A percentile compares a stretch with the other conserved stretches of the same genome.
Conservation (phyloP, 495 filamentous ascomycete genomes). For the Aspergillus conjunctus region DNA sequence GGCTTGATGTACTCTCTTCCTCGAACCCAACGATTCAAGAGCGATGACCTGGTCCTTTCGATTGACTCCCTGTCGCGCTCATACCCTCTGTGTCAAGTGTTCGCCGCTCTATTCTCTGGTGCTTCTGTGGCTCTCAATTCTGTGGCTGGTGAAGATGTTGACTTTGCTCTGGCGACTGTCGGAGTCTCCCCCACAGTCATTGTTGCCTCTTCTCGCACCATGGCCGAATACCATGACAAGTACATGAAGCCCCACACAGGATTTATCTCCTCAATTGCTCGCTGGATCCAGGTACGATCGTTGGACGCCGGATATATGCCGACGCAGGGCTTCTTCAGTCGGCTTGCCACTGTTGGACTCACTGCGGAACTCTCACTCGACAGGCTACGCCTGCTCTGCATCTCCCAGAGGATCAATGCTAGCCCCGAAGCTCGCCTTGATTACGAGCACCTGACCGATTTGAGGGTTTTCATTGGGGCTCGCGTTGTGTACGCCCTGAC, state of each 20-base stretch:
- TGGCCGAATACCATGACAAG: slow-evolving; percentile 64
- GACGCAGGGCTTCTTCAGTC: slow-evolving; percentile 44
- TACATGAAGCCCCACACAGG: slow-evolving; percentile 53
- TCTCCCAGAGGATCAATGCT: slow-evolving; percentile 43
- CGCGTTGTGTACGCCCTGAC: slow-evolving; percentile 85
- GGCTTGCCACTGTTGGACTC: slow-evolving; percentile 58
- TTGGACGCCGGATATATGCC: slow-evolving; percentile 71
- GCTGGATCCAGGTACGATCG: slow-evolving; percentile 68
- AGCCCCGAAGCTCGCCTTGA: slow-evolving; percentile 51
- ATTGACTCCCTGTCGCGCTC: slow-evolving; percentile 78
- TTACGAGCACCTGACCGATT: slow-evolving; percentile 69
- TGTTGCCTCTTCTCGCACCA: slow-evolving; percentile 73
- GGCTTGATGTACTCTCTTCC: slow-evolving; percentile 77
- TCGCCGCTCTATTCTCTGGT: slow-evolving; percentile 81
- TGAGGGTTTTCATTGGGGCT: slow-evolving; percentile 77
- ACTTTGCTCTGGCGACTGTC: slow-evolving; percentile 70
- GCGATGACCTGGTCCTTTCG: slow-evolving; percentile 83
- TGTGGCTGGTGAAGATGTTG: slow-evolving; percentile 68
- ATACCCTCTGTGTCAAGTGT: slow-evolving; percentile 76
- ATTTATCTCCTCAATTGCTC: slow-evolving; percentile 57
- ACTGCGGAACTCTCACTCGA: slow-evolving; percentile 64
- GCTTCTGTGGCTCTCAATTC: slow-evolving; percentile 87
- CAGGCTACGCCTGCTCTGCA: slow-evolving; percentile 63
- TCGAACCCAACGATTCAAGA: slow-evolving; percentile 65
- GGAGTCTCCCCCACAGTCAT: slow-evolving; percentile 81